phyloP scores from a whole-genome alignment of 768 basidiomycete genomes.

The Collybia nuda region DNA sequence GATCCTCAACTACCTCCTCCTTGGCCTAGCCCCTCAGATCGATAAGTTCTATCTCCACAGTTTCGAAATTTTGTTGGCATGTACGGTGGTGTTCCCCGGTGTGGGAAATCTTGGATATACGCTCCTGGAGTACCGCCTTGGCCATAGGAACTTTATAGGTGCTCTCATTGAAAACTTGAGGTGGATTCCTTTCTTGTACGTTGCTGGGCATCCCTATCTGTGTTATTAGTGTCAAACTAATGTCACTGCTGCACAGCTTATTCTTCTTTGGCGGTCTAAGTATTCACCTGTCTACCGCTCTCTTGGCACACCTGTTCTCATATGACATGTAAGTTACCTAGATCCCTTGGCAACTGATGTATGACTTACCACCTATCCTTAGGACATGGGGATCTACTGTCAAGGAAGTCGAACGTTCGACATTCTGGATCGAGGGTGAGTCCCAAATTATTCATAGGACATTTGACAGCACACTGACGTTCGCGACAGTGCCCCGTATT shows the following conservation, averaged over 20 bases:
- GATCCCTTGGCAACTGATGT: neutral
- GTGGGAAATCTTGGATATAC: slow-evolving; percentile 75
- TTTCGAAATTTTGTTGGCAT: slow-evolving; percentile 80
- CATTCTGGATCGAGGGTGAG: slow-evolving; percentile 80
- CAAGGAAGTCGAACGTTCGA: slow-evolving; percentile 85
- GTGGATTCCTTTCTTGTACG: slow-evolving; percentile 76
- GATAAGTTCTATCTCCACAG: slow-evolving; percentile 78
- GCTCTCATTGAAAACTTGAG: slow-evolving; percentile 57
- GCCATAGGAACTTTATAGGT: slow-evolving; percentile 48
- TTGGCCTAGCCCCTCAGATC: slow-evolving; percentile 66
- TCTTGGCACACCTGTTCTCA: slow-evolving; percentile 69
- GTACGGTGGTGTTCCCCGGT: slow-evolving; percentile 76
- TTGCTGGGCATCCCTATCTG: slow-evolving; percentile 14
- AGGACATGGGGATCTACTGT: slow-evolving; percentile 59
- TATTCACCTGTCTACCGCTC: slow-evolving; percentile 67
- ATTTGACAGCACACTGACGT: neutral
- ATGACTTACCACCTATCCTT: slow-evolving; percentile 5
- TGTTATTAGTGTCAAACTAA: neutral
- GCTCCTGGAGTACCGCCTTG: slow-evolving; percentile 75
- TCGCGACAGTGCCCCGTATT: slow-evolving; percentile 64
- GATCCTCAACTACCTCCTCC: slow-evolving; percentile 71
- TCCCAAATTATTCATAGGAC: neutral
- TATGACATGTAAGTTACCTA: slow-evolving; percentile 47
- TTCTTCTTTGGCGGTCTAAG: slow-evolving; percentile 79
- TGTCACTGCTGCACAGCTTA: slow-evolving; percentile 38